phyloP scores from a whole-genome alignment of 306 rosid genomes.

The Astragalus glycyphyllos region DNA sequence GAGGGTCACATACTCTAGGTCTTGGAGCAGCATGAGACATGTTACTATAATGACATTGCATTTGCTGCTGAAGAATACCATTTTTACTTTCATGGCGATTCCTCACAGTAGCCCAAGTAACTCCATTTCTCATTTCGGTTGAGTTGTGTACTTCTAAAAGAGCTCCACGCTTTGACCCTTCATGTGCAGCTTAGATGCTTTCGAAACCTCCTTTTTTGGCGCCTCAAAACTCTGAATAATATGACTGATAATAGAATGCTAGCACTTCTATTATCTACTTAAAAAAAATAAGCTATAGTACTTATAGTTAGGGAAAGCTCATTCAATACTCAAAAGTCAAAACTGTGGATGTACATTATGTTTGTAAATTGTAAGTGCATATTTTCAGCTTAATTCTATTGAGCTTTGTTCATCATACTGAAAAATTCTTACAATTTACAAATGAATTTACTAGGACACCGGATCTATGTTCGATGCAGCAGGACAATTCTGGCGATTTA shows the following conservation, averaged over 20 bases:
- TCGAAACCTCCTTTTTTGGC: slow-evolving; percentile 38
- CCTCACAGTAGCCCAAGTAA: slow-evolving; percentile 39
- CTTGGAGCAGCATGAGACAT: slow-evolving; percentile 43
- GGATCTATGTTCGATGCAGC: slow-evolving; percentile 74
- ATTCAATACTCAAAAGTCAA: too few species aligned
- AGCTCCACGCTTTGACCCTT: slow-evolving; percentile 51
- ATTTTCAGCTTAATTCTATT: too few species aligned
- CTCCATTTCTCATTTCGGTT: slow-evolving; percentile 41
- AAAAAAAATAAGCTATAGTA: too few species aligned
- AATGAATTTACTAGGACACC: slow-evolving; percentile 67
- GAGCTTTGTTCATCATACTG: too few species aligned
- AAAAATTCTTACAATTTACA: slow-evolving; percentile 1
- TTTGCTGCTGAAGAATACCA: slow-evolving; percentile 45
- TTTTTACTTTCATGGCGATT: slow-evolving; percentile 45
- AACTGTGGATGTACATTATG: background rate
- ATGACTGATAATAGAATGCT: too few species aligned
- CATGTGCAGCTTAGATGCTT: slow-evolving; percentile 38
- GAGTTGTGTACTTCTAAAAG: slow-evolving; percentile 37
- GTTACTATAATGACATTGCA: slow-evolving; percentile 43
- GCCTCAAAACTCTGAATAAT: slow-evolving; percentile 52
- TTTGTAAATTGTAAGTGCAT: too few species aligned
- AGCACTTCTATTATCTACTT: too few species aligned
- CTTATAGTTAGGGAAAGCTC: too few species aligned
- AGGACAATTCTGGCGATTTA: slow-evolving; percentile 73
- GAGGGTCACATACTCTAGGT: slow-evolving; percentile 44